A percentile compares a stretch with the other conserved stretches of the same genome.
These are phyloP conservation scores for Pugionium cornutum DNA, from an alignment of 345 rosid species.

Conservation along the genomic window DNA sequence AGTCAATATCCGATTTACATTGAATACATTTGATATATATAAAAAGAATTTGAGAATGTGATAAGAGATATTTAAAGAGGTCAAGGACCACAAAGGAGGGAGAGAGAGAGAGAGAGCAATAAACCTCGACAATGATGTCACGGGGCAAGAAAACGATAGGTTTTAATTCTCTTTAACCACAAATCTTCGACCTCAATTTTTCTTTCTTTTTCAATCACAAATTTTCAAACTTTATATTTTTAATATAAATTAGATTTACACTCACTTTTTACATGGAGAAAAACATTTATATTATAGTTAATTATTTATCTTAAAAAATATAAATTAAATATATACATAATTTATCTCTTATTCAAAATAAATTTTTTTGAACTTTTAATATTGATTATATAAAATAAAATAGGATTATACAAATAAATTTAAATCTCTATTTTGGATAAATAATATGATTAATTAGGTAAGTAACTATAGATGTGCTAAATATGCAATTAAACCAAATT, in stretches of 20 bases:
- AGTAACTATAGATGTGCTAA: too few species aligned
- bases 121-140: slow-evolving; percentile 72
- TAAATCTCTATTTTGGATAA: too few species aligned
- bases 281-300: too few species aligned
- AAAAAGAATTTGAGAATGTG: slow-evolving; percentile 48
- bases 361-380: too few species aligned
- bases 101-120: slow-evolving; percentile 44
- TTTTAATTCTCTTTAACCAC: slow-evolving; percentile 36
- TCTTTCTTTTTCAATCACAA: background rate
- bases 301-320: too few species aligned
- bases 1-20: background rate
- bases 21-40: slow-evolving; percentile 34
- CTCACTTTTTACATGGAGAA: too few species aligned
- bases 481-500: too few species aligned
- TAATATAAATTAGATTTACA: background rate
- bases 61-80: slow-evolving; percentile 65
- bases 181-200: slow-evolving; percentile 1
- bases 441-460: too few species aligned
- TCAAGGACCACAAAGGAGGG: slow-evolving; percentile 51
- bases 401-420: too few species aligned
- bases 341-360: too few species aligned
- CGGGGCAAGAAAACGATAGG: slow-evolving; percentile 30
- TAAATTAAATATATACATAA: too few species aligned
- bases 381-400: too few species aligned
- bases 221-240: background rate